These are phyloP conservation scores for Artomyces pyxidatus DNA, from an alignment of 768 basidiomycete genomes.

Conservation along the genomic window DNA sequence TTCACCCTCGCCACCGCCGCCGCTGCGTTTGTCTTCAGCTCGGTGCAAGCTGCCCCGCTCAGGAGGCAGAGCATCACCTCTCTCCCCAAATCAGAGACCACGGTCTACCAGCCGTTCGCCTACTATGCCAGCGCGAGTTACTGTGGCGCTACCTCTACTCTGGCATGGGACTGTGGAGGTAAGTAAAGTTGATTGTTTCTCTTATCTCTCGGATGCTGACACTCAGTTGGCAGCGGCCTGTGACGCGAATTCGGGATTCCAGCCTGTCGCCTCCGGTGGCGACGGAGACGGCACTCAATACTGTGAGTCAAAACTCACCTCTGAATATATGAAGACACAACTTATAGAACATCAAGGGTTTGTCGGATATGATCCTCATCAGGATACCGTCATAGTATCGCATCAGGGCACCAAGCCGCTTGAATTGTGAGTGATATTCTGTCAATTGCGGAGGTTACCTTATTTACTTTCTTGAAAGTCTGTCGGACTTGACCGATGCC, in stretches of 20 bases:
- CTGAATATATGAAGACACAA: too few relatives aligned
- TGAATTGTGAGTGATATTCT: neutral
- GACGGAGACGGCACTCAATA: conserved; percentile 29
- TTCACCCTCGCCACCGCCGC: neutral
- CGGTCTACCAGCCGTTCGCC: conserved; percentile 14
- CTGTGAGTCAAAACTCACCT: conserved; percentile 19
- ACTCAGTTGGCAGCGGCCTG: conserved; percentile 28
- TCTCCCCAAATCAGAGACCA: conserved; percentile 9
- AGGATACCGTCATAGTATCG: neutral
- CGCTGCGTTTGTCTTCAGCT: neutral
- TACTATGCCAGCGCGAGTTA: conserved; percentile 17
- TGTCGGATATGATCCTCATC: neutral
- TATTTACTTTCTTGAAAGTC: neutral
- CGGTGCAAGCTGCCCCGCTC: neutral
- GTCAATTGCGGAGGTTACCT: neutral
- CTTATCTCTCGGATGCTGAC: neutral
- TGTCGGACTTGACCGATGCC: neutral
- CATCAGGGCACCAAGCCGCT: neutral
- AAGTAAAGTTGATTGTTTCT: conserved; percentile 1
- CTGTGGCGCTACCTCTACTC: conserved; percentile 13
- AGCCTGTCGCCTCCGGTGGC: conserved; percentile 36
- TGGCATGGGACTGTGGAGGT: conserved; percentile 19
- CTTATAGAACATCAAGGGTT: neutral
- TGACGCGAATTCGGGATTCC: conserved; percentile 30
- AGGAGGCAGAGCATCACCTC: neutral